Base-by-base conservation (phyloP, 208 protist species). In the Crithidia fasciculata region DNA sequence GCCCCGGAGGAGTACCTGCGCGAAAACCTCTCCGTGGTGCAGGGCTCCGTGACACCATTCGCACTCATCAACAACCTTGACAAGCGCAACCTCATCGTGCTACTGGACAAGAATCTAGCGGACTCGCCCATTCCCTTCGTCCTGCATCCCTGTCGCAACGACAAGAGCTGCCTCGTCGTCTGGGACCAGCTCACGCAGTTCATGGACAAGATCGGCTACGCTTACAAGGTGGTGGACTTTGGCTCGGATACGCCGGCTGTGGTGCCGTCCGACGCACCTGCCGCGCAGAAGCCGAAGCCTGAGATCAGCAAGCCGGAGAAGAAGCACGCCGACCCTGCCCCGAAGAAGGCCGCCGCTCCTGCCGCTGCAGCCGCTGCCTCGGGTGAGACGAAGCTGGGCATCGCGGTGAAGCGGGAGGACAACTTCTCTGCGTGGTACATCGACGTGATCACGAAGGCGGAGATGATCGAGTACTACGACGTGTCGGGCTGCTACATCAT, bases 391-490 rank as follows among this genome's bases (percentile, higher is more conserved):
- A 87, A 92, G 69, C 84, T 98, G 5, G 97, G 96, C 68, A 97
- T 99, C 56, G 84, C 81, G 72, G 83, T 70, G 40, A 90, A 77
- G 45, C 98, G 98, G 67, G 90, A 93, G 13, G 93, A 92, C 19
- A 94, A 99, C 81, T 99, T 99, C 75, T 69, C 92, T 13, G 89
- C 94, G 47, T 99, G 98, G 98, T 99, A 99, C 86, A 90, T 85
- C 39, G 91, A 99, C 79, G 95, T 99, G 12, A 98, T 99, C 76
- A 96, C 87, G 39, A 97, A 98, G 73, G 81, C 91, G 28, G 98
- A 99, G 87, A 96, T 99, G 92, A 98, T 99, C 72, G 98, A 99
- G 62, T 99, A 99, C 89, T 99, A 99, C 88, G 99, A 99, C 87
- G 97, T 99, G 49, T 99, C 96, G 19, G 98, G 98, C 16, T 99